These are phyloP conservation scores for Penicillium bialowiezense DNA, from an alignment of 495 filamentous ascomycete species.

Conservation along the genomic window DNA sequence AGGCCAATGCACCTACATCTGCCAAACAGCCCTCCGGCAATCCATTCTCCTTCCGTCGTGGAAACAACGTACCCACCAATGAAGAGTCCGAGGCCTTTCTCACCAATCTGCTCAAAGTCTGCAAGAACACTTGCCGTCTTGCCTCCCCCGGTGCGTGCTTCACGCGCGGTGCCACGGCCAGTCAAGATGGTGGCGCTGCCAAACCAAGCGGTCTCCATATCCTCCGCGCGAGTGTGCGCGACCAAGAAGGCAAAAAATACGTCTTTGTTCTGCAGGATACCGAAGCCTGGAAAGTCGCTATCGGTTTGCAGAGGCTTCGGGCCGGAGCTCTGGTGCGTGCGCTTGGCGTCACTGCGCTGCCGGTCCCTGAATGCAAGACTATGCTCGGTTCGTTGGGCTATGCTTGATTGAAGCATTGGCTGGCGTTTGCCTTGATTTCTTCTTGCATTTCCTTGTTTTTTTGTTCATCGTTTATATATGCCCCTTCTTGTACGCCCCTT, in stretches of 20 bases:
- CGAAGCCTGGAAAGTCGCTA: conserved; percentile 90
- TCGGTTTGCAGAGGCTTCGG: conserved; percentile 72
- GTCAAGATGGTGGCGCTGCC: conserved; percentile 13
- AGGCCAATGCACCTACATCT: conserved; percentile 28
- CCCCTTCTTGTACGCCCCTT: background rate
- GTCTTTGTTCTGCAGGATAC: conserved; percentile 78
- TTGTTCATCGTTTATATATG: background rate
- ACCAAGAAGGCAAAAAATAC: conserved; percentile 78
- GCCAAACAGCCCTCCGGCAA: conserved; percentile 25
- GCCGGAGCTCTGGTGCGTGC: conserved; percentile 67
- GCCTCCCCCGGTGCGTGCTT: conserved; percentile 37
- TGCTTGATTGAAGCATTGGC: conserved; percentile 27
- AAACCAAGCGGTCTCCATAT: conserved; percentile 65
- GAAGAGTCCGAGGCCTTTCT: conserved; percentile 64
- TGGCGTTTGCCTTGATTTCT: conserved; percentile 1
- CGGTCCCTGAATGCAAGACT: conserved; percentile 55
- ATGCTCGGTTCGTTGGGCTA: conserved; percentile 64
- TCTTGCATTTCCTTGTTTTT: conserved; percentile 4
- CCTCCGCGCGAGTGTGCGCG: conserved; percentile 75
- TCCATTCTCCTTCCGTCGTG: conserved; percentile 33
- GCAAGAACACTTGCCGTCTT: conserved; percentile 59
- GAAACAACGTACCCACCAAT: conserved; percentile 48
- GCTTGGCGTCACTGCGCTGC: conserved; percentile 62
- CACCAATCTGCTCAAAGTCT: conserved; percentile 54
- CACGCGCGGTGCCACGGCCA: conserved; percentile 18